phyloP scores from a whole-genome alignment of 179 eudicot genomes.

The Amaranthus tricolor region DNA sequence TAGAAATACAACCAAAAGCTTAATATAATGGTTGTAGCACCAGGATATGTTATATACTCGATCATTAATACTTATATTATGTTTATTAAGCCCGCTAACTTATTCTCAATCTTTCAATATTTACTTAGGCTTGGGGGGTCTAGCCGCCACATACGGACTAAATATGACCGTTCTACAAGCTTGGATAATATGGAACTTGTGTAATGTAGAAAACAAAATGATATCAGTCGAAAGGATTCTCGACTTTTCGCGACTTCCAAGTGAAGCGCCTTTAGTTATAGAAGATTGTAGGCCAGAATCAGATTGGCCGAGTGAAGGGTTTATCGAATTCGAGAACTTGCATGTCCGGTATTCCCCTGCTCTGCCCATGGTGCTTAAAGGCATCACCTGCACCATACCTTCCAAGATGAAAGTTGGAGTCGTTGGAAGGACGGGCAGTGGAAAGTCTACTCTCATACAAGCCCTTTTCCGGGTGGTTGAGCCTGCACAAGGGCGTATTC shows the following conservation, averaged over 20 bases:
- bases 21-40: background rate
- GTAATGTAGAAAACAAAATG: constrained; percentile 92
- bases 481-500: constrained; percentile 60
- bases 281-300: constrained; percentile 51
- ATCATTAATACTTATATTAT: too few relatives aligned
- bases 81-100: too few relatives aligned
- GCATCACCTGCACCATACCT: constrained; percentile 65
- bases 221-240: constrained; percentile 83
- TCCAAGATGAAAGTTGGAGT: constrained; percentile 70
- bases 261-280: constrained; percentile 71
- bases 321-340: constrained; percentile 52
- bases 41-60: too few relatives aligned
- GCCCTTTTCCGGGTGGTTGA: constrained; percentile 84
- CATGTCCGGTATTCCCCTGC: constrained; percentile 63
- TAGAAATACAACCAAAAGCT: too few relatives aligned
- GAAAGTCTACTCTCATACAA: constrained; percentile 91
- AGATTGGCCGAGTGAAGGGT: constrained; percentile 70
- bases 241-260: constrained; percentile 52
- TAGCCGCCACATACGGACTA: constrained; percentile 83
- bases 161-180: constrained; percentile 78
- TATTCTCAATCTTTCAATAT: too few relatives aligned
- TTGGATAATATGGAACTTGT: constrained; percentile 93
- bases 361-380: constrained; percentile 69
- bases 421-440: constrained; percentile 93
- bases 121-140: constrained; percentile 67